Evolutionary conservation across 2,329 filamentous ascomycete species (phyloP).

Genomic region (Monosporascus sp.): DNA sequence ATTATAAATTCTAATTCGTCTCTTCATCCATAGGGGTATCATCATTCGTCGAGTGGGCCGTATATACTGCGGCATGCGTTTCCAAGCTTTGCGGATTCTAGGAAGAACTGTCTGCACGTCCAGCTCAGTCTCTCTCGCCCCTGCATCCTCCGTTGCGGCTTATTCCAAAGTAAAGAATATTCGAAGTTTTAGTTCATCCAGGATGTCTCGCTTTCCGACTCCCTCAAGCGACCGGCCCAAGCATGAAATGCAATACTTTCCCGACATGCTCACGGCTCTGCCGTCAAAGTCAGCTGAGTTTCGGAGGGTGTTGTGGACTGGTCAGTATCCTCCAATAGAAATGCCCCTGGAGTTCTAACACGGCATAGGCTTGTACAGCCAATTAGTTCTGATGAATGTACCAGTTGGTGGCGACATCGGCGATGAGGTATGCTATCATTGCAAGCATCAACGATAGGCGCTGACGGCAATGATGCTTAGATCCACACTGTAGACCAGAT

Average conservation of each 20-base stretch:
- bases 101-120: too few species aligned
- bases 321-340: not conserved
- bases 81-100: too few species aligned
- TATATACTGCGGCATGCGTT: too few species aligned
- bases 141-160: not conserved
- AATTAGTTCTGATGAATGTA: slow-evolving; percentile 61
- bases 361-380: slow-evolving; percentile 47
- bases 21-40: too few species aligned
- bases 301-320: slow-evolving; percentile 56
- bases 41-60: too few species aligned
- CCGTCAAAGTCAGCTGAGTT: slow-evolving; percentile 52
- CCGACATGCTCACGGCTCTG: slow-evolving; percentile 47
- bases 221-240: slow-evolving; percentile 35
- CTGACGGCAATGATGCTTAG: slow-evolving; percentile 19
- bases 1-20: too few species aligned
- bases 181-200: slow-evolving; percentile 5
- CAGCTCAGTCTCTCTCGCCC: too few species aligned
- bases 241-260: slow-evolving; percentile 57
- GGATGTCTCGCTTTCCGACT: slow-evolving; percentile 25
- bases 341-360: not conserved
- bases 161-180: not conserved
- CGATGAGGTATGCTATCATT: slow-evolving; percentile 46
- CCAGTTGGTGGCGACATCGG: slow-evolving; percentile 60
- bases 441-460: not conserved
- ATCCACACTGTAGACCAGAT: slow-evolving; percentile 60